Evolutionary conservation across 306 rosid genomes (phyloP).

Genomic region (Calophaca sinica): DNA sequence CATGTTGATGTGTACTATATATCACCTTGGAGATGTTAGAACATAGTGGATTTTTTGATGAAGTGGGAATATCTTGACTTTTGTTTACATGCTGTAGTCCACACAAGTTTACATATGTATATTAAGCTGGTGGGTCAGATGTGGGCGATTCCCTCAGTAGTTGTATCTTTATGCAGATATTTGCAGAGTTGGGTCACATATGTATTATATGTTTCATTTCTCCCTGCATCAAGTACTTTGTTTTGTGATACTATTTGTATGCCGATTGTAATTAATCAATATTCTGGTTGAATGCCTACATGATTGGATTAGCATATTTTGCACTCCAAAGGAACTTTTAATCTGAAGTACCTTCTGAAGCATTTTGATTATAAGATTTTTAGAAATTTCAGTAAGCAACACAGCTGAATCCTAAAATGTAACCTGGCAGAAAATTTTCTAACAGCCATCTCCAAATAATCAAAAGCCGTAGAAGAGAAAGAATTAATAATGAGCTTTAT

Average conservation of each 20-base stretch:
- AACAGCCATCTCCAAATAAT: neutral
- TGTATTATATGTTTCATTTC: neutral
- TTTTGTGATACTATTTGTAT: conserved; percentile 11
- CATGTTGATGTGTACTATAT: conserved; percentile 1
- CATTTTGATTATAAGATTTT: conserved; percentile 33
- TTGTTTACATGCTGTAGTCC: neutral
- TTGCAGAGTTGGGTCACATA: neutral
- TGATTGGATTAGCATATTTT: conserved; percentile 19
- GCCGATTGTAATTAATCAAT: conserved; percentile 16
- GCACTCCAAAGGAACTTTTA: neutral
- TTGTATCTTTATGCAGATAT: neutral
- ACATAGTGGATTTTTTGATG: neutral
- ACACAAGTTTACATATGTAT: neutral
- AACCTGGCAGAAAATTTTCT: neutral
- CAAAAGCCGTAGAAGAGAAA: neutral
- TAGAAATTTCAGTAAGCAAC: too few species aligned
- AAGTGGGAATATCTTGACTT: neutral
- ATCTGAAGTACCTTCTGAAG: neutral
- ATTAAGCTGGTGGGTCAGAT: neutral
- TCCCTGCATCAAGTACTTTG: neutral
- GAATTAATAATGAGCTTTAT: neutral
- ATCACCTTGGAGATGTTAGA: neutral
- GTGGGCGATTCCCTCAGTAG: neutral
- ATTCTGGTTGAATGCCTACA: neutral
- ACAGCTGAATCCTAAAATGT: too few species aligned